Evolutionary conservation across 2,329 filamentous ascomycete species (phyloP).

Genomic region (Grosmannia huntii): DNA sequence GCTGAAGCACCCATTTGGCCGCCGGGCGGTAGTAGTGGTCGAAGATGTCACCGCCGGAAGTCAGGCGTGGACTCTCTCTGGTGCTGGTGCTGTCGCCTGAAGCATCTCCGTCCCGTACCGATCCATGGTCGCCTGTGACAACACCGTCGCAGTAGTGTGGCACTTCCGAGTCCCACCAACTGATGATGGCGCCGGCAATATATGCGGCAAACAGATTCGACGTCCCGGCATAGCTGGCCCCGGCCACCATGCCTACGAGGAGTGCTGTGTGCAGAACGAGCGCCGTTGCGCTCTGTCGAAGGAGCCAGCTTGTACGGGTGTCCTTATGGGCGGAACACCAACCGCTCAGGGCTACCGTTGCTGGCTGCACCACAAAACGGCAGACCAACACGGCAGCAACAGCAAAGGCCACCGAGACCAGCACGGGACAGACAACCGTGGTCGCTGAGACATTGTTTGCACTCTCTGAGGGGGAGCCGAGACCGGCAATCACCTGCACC

Average conservation of each 20-base stretch:
- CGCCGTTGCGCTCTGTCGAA: slow-evolving; percentile 20
- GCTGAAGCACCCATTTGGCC: slow-evolving; percentile 43
- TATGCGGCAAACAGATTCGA: slow-evolving; percentile 52
- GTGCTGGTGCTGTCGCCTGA: neutral
- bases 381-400: slow-evolving; percentile 33
- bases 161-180: slow-evolving; percentile 42
- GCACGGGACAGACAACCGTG: slow-evolving; percentile 30
- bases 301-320: slow-evolving; percentile 13
- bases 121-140: no score
- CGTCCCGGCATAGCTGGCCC: slow-evolving; percentile 45
- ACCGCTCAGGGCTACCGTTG: slow-evolving; percentile 22
- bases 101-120: neutral
- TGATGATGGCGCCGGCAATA: slow-evolving; percentile 43
- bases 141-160: slow-evolving; percentile 11
- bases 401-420: slow-evolving; percentile 39
- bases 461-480: slow-evolving; percentile 25
- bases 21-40: slow-evolving; percentile 26
- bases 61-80: neutral
- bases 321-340: slow-evolving; percentile 15
- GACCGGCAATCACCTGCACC: slow-evolving; percentile 59
- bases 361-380: slow-evolving; percentile 28
- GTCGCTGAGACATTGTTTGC: slow-evolving; percentile 15
- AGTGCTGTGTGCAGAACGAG: slow-evolving; percentile 35
- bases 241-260: slow-evolving; percentile 35
- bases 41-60: slow-evolving; percentile 17